A percentile compares a stretch with the other conserved stretches of the same genome.
phyloP scores from a whole-genome alignment of 2,329 filamentous ascomycete species.

The Catunica adiposa region DNA sequence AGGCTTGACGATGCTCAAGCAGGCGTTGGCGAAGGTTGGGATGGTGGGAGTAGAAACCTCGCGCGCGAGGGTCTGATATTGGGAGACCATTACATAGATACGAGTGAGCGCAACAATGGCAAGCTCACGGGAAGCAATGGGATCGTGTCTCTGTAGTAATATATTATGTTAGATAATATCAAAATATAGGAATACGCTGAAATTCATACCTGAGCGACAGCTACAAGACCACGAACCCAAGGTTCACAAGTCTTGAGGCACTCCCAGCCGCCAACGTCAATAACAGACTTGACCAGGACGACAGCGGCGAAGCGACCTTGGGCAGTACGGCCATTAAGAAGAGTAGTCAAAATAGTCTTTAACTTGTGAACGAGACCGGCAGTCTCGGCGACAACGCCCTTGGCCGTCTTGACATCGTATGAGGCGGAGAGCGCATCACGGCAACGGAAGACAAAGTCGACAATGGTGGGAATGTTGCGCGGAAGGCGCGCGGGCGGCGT shows the following conservation, averaged over 20 bases:
- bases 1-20: slow-evolving; percentile 47
- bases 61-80: slow-evolving; percentile 65
- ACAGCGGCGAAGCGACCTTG: slow-evolving; percentile 65
- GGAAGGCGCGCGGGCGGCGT: slow-evolving; percentile 60
- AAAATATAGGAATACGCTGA: slow-evolving; percentile 13
- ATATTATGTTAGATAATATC: background rate
- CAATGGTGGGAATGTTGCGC: slow-evolving; percentile 52
- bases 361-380: slow-evolving; percentile 64
- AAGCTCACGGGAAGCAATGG: slow-evolving; percentile 57
- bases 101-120: slow-evolving; percentile 61
- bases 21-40: slow-evolving; percentile 55
- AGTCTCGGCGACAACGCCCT: slow-evolving; percentile 45
- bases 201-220: slow-evolving; percentile 53
- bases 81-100: slow-evolving; percentile 69
- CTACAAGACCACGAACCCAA: slow-evolving; percentile 64
- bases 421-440: slow-evolving; percentile 45
- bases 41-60: slow-evolving; percentile 78
- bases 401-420: slow-evolving; percentile 40
- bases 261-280: slow-evolving; percentile 74
- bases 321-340: slow-evolving; percentile 59
- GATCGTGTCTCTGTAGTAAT: slow-evolving; percentile 51
- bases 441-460: slow-evolving; percentile 40
- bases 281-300: slow-evolving; percentile 59
- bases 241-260: slow-evolving; percentile 53
- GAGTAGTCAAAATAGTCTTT: slow-evolving; percentile 58